phyloP scores from a whole-genome alignment of 2,329 filamentous ascomycete species.

The Ramichloridium luteum region DNA sequence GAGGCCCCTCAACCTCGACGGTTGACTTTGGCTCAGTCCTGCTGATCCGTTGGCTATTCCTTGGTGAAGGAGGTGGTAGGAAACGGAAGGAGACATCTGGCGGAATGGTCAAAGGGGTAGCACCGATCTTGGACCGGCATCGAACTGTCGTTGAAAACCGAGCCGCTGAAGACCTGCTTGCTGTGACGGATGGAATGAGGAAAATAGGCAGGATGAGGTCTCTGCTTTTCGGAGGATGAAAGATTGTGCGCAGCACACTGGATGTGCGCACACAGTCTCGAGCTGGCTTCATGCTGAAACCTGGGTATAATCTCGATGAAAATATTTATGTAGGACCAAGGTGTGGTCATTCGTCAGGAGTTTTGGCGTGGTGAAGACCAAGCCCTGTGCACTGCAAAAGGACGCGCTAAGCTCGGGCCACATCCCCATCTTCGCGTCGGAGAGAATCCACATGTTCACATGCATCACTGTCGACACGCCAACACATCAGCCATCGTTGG shows the following conservation, averaged over 20 bases:
- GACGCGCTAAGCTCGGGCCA: background rate
- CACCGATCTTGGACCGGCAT: conserved; percentile 71
- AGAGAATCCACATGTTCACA: background rate
- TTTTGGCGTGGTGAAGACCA: no score
- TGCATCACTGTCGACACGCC: no score
- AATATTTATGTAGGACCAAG: background rate
- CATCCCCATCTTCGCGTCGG: background rate
- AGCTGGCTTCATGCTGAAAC: conserved; percentile 14
- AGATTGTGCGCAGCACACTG: conserved; percentile 14
- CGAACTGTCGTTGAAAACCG: conserved; percentile 61
- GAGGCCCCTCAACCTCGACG: conserved; percentile 66
- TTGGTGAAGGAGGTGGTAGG: conserved; percentile 47
- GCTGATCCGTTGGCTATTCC: conserved; percentile 46
- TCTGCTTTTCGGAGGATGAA: no score
- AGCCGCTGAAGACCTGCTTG: conserved; percentile 24
- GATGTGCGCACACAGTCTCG: conserved; percentile 16
- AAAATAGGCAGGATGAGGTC: conserved; percentile 47
- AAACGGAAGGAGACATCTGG: conserved; percentile 65
- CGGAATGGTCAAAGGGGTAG: conserved; percentile 66
- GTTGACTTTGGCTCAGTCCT: conserved; percentile 49
- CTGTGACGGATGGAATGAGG: conserved; percentile 55
- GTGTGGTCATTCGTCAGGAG: no score
- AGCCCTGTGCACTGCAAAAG: background rate
- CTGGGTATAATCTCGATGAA: background rate
- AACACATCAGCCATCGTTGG: no score